Percentiles rank a stretch among this genome's conserved stretches.
Evolutionary conservation across 2,329 filamentous ascomycete genomes (phyloP).

Genomic region (Escovopsis weberi): DNA sequence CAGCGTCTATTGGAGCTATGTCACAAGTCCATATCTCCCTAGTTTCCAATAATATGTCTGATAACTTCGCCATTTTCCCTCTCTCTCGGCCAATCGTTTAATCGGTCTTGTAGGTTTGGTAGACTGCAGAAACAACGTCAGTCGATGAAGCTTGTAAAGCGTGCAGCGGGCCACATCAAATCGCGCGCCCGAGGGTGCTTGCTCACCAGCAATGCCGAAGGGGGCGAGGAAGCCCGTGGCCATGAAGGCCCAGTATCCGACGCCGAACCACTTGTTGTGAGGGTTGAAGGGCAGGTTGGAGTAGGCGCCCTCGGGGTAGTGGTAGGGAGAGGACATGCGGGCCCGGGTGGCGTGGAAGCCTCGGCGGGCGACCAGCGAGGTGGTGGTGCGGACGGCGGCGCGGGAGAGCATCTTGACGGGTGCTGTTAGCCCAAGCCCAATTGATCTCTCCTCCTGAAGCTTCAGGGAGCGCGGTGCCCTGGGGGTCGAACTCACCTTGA

Average conservation of each 20-base stretch:
- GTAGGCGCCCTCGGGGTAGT: conserved; percentile 94
- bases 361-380: conserved; percentile 65
- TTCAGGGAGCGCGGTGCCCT: conserved; percentile 2
- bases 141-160: neutral
- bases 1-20: conserved; percentile 20
- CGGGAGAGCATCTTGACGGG: conserved; percentile 65
- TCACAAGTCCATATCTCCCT: conserved; percentile 11
- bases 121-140: conserved; percentile 24
- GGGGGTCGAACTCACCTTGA: conserved; percentile 13
- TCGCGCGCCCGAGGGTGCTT: conserved; percentile 9
- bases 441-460: conserved; percentile 16
- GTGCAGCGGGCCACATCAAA: too few species aligned
- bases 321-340: conserved; percentile 81
- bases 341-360: conserved; percentile 85
- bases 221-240: conserved; percentile 42
- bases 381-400: conserved; percentile 48
- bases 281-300: conserved; percentile 97
- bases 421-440: conserved; percentile 23
- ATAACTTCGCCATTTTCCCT: neutral
- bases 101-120: conserved; percentile 28
- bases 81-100: conserved; percentile 13
- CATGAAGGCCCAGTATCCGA: conserved; percentile 68
- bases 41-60: conserved; percentile 7
- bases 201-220: conserved; percentile 47
- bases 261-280: conserved; percentile 67